Evolutionary conservation across 495 filamentous ascomycete genomes (phyloP), one percentile per base, ranked within the genome.

Genomic region (Xylaria telfairii): DNA sequence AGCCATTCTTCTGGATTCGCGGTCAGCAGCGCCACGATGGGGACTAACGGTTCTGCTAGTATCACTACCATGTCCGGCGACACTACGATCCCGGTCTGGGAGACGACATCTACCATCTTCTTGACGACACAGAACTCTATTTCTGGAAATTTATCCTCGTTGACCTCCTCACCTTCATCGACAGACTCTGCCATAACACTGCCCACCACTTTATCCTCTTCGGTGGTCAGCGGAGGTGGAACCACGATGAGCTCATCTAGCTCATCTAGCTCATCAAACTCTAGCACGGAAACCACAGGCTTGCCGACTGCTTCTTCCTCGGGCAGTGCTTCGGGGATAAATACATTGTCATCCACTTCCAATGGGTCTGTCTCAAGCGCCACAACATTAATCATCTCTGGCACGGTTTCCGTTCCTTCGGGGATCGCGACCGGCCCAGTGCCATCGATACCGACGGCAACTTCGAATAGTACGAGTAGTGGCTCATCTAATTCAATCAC

Each of bases 31-130:
- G 47, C 47, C 12, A 41, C 17, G 7, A 66, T 19, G 64, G 15
- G 34, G 46, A 41, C 34, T 9, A 57, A 32, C 10, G 3, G 8
- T 44, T 46, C 65, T 57, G 24, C 41, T 4, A 4, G 15, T 13
- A 8, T 60, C 34, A 46, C 51, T 68, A 54, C 34, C 2, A 37
- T 57, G 19, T 46, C 66, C 17, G 47, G 66, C 10, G 37, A 54
- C 41, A 47, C 12, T 15, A 60, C 65, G 26, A 19, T 37, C 5
- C 39, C 54, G 10, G 41, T 60, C 19, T 13, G 21, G 65, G 19
- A n/a, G 26, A 46, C 28, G 9, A 47, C 39, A 10, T 47, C 66
- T n/a, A 49, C 54, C 1, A 24, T 44, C 1, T 46, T 26, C 12
- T 61, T 37, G 24, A 47, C 51, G 6, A 56, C 39, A 37, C 39